Evolutionary conservation across 768 basidiomycete species (phyloP), one percentile per base, ranked within the genome.

Genomic region (Boletus subcaerulescens): DNA sequence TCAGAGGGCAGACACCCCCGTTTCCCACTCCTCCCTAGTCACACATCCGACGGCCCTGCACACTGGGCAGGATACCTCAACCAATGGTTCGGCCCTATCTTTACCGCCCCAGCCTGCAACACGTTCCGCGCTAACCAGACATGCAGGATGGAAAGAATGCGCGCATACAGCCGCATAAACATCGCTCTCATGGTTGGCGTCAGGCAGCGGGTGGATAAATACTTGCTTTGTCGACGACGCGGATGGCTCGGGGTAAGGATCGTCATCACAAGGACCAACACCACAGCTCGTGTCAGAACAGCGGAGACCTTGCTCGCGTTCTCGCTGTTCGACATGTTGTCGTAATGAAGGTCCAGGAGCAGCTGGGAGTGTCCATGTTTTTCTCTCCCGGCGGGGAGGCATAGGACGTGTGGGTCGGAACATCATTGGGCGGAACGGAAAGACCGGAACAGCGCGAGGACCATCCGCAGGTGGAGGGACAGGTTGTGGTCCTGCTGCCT

Each of bases 271-370:
- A 8, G 87, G 87, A 0, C 88, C 90, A 29, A 90, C 66, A 3
- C 87, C 87, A 67, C 90, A 92, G 56, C 82, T 83, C 29, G 83
- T 71, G 61, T 91, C 89, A 38, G 74, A 81, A 66, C 90, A 92
- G 46, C 90, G 76, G 61, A 89, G 64, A 1, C 87, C 89, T 20
- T 80, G 78, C 65, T 89, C 87, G 20, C 85, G 80, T 68, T 91
- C 90, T 52, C 81, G 77, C 55, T 80, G 77, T 68, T 92, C 90
- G 17, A 92, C 76, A 7, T 84, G 80, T 66, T 91, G 82, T 26
- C 90, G 85, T 42, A 91, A 71, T 7, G 88, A 87, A 33, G 77
- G 78, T 0, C 89, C 89, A 3, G 88, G 87, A 0, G 86, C 73
- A 1, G 83, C 71, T 0, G 88, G 88, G 1, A 77, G 74, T 3